phyloP scores from a whole-genome alignment of 169 alveolate species.

The Eimeria acervulina region DNA sequence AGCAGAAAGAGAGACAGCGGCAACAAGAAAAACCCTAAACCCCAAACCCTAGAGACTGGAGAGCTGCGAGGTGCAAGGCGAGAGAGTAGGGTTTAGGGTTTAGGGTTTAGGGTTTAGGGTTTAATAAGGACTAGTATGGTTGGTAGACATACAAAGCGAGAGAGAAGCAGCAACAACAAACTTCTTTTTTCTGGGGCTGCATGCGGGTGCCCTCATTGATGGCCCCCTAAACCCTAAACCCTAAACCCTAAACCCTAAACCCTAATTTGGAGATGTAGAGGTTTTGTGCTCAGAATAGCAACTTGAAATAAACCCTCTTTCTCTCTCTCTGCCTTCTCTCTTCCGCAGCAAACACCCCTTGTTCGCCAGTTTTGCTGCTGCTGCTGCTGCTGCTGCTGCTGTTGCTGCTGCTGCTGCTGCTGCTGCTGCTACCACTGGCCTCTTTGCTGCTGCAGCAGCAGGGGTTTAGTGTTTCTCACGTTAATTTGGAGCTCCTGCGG shows the following conservation, averaged over 20 bases:
- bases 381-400: too few relatives aligned
- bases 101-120: constrained; percentile 45
- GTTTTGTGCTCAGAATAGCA: neutral
- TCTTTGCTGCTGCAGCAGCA: constrained; percentile 34
- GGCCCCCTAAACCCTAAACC: neutral
- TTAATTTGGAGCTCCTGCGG: neutral
- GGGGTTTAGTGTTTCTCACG: neutral
- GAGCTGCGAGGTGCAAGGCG: neutral
- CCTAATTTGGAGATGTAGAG: neutral
- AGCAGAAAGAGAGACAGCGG: too few relatives aligned
- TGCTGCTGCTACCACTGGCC: too few relatives aligned
- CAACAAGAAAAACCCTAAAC: too few relatives aligned
- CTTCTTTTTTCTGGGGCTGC: neutral
- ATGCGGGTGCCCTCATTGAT: neutral
- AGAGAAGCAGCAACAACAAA: neutral
- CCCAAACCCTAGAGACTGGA: neutral
- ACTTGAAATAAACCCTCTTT: too few relatives aligned
- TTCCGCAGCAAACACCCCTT: neutral
- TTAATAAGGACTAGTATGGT: neutral
- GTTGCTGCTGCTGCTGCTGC: too few relatives aligned
- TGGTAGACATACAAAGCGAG: neutral
- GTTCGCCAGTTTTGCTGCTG: too few relatives aligned
- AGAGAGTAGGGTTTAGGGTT: neutral
- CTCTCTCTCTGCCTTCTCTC: neutral
- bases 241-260: constrained; percentile 26